Percentiles rank a stretch among this genome's conserved stretches.
These are phyloP conservation scores for Tilletia horrida DNA, from an alignment of 1,284 basidiomycete genomes.

Conservation along the genomic window DNA sequence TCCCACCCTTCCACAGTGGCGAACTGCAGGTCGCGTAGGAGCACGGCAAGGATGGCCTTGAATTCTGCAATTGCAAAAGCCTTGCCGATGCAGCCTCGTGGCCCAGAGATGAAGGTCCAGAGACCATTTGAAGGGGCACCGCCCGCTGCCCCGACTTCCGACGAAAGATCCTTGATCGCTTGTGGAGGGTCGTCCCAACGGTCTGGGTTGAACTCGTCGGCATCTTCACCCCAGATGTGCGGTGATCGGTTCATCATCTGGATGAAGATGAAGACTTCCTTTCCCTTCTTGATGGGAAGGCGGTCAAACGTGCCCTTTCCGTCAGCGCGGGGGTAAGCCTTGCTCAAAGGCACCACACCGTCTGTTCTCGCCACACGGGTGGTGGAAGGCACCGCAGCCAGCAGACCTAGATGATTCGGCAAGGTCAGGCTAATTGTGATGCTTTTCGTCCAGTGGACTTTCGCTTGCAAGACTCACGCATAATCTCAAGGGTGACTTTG, in stretches of 20 bases:
- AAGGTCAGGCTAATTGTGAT: neutral
- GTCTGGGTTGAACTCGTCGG: conserved; percentile 42
- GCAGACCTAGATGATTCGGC: neutral
- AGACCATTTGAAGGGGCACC: conserved; percentile 33
- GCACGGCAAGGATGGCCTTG: conserved; percentile 32
- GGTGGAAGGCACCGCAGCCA: conserved; percentile 37
- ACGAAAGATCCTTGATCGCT: conserved; percentile 11
- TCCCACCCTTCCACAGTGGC: conserved; percentile 24
- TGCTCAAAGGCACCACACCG: conserved; percentile 40
- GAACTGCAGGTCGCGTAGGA: conserved; percentile 28
- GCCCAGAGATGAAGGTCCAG: conserved; percentile 34
- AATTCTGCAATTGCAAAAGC: conserved; percentile 40
- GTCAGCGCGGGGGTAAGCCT: conserved; percentile 32
- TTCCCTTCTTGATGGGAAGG: conserved; percentile 35
- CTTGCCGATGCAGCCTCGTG: conserved; percentile 37
- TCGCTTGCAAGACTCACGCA: conserved; percentile 31
- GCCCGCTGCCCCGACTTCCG: conserved; percentile 12
- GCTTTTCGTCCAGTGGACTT: conserved; percentile 6
- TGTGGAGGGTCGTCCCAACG: conserved; percentile 40
- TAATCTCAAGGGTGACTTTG: conserved; percentile 38
- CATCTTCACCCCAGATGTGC: conserved; percentile 39
- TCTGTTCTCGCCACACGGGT: conserved; percentile 33
- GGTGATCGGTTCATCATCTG: conserved; percentile 36
- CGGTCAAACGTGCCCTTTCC: conserved; percentile 34
- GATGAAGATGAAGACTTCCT: conserved; percentile 40